Evolutionary conservation across 2,329 filamentous ascomycete species (phyloP), one percentile per base, ranked within the genome.

Genomic region (Ophiostoma ulmi): DNA sequence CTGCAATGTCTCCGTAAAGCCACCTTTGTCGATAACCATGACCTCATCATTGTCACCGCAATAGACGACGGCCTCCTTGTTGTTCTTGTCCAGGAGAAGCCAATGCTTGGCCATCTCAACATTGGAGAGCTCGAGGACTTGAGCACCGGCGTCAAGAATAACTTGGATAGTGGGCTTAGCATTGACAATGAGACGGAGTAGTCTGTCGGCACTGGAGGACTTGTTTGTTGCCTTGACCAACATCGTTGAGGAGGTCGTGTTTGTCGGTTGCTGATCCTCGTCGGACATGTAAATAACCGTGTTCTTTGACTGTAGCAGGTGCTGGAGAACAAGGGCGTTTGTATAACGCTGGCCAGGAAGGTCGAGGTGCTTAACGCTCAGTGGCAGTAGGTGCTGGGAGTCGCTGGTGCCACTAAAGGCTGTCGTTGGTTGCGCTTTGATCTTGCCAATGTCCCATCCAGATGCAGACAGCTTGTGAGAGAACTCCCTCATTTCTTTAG

Each of bases 351-450:
- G 86, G 0, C 79, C 77, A 0, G 78, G 75, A 0, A 89, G 79
- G 44, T 91, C 86, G 0, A 85, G 77, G 39, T 91, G 87, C 0
- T 79, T 74, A 0, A 92, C 81, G 0, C 75, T 78, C 0, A 89
- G 74, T 0, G 90, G 89, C 0, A 92, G 79, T 0, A 89, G 75
- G n/a, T 82, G 79, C 13, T 82, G 78, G 0, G 85, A 87, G 73
- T 92, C 90, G 35, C 88, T 89, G 0, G 90, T 93, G 0, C 90
- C 90, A 70, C 88, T 91, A 75, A 93, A 93, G 0, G 90, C 90
- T 0, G 87, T 88, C 0, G 84, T 88, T 0, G 83, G 81, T 26
- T 86, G 78, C 0, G 22, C 6, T 70, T 84, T 88, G 5, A 67
- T 67, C 52, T 79, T 76, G 0, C 80, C 86, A 22, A 92, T 79